phyloP scores from a whole-genome alignment of 2,329 filamentous ascomycete genomes.

The Didymella lethalis region DNA sequence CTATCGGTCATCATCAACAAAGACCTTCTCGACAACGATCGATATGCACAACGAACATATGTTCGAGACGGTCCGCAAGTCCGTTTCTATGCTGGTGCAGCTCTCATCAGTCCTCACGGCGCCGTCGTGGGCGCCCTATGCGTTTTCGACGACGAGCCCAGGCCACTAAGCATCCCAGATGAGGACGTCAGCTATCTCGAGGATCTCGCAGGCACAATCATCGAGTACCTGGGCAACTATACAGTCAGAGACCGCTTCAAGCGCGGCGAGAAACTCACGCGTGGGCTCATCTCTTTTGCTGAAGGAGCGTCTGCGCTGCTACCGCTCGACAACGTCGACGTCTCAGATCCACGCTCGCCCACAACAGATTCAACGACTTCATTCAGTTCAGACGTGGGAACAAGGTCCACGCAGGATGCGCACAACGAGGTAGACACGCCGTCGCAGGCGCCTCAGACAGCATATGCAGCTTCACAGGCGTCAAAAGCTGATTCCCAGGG shows the following conservation, averaged over 20 bases:
- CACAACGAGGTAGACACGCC: background rate
- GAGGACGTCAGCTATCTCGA: conserved; percentile 26
- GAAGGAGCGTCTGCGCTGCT: conserved; percentile 38
- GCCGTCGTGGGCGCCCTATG: conserved; percentile 37
- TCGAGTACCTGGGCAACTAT: conserved; percentile 39
- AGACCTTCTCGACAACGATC: conserved; percentile 23
- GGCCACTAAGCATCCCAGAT: conserved; percentile 23
- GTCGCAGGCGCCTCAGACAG: background rate
- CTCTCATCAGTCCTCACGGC: conserved; percentile 34
- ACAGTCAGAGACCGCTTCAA: conserved; percentile 37
- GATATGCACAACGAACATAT: conserved; percentile 31
- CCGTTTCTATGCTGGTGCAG: conserved; percentile 42
- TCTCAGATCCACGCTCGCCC: background rate
- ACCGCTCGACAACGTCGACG: conserved; percentile 21
- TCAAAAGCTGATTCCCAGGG: conserved; percentile 10
- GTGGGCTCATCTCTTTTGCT: conserved; percentile 43
- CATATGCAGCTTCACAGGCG: conserved; percentile 1
- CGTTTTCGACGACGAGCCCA: conserved; percentile 35
- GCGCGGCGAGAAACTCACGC: conserved; percentile 42
- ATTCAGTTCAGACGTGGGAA: background rate
- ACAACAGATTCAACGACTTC: background rate
- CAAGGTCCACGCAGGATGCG: background rate
- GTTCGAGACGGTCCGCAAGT: conserved; percentile 17
- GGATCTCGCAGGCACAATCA: conserved; percentile 39
- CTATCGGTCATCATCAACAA: conserved; percentile 21